Percentiles rank a stretch among this genome's conserved stretches.
phyloP scores from a whole-genome alignment of 345 rosid genomes.

The Alliaria petiolata region DNA sequence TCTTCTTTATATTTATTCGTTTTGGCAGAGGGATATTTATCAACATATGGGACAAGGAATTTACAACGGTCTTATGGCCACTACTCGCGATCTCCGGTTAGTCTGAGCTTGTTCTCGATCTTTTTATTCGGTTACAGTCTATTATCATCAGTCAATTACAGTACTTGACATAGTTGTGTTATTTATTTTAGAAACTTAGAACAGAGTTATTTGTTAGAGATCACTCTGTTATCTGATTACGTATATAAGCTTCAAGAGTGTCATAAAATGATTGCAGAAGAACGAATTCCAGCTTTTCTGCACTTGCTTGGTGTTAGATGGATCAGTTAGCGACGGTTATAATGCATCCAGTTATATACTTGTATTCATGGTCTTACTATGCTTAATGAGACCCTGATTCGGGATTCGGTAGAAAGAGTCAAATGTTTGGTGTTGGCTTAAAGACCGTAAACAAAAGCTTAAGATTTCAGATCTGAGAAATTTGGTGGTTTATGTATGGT shows the following conservation, averaged over 20 bases:
- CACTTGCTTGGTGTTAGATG: background rate
- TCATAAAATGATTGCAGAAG: background rate
- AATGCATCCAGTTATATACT: background rate
- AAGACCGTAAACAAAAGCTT: background rate
- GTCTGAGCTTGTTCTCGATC: conserved; percentile 24
- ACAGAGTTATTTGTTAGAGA: conserved; percentile 7
- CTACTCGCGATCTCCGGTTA: conserved; percentile 41
- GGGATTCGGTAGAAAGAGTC: background rate
- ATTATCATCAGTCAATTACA: background rate
- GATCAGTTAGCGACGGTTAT: background rate
- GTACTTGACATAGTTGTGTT: background rate
- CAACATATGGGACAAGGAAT: conserved; percentile 15
- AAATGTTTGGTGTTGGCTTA: background rate
- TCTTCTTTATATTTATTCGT: conserved; percentile 9
- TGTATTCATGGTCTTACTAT: background rate
- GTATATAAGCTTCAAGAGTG: background rate
- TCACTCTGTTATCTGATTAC: background rate
- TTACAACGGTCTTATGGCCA: conserved; percentile 25
- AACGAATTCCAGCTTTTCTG: background rate
- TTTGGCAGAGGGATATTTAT: conserved; percentile 37
- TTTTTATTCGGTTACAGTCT: background rate
- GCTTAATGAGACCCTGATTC: background rate
- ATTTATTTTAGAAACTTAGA: background rate
- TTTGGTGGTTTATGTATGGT: background rate
- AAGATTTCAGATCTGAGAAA: background rate